Evolutionary conservation across 2,329 filamentous ascomycete genomes (phyloP).

Genomic region (Nemania abortiva): DNA sequence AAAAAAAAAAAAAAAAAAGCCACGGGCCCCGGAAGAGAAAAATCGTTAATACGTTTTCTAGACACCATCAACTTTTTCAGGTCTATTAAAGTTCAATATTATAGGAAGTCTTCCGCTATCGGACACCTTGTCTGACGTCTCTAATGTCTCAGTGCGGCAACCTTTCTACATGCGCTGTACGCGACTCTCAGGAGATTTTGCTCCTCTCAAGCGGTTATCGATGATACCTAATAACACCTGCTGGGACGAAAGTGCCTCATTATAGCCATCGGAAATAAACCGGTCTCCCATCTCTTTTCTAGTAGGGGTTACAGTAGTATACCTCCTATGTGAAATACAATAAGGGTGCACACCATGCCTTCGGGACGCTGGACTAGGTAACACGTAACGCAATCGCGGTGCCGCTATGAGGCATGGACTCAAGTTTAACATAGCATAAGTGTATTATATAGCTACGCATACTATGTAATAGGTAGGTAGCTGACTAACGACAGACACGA

Average conservation of each 20-base stretch:
- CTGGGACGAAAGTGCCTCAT: not conserved
- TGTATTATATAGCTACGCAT: not conserved
- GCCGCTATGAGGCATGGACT: slow-evolving; percentile 6
- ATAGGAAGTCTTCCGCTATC: slow-evolving; percentile 8
- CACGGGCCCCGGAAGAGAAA: no score
- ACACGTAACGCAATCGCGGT: not conserved
- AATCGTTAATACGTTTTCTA: not conserved
- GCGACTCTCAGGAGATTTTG: not conserved
- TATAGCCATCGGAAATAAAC: slow-evolving; percentile 17
- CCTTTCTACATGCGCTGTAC: not conserved
- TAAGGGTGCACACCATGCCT: not conserved
- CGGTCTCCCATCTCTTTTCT: not conserved
- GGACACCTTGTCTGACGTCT: slow-evolving; percentile 7
- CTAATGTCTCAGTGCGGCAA: not conserved
- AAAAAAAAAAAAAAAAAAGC: no score
- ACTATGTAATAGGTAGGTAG: not conserved
- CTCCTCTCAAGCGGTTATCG: not conserved
- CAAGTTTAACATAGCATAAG: not conserved
- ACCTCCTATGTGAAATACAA: slow-evolving; percentile 6
- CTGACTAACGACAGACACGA: not conserved
- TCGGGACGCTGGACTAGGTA: slow-evolving; percentile 7
- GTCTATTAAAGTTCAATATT: not conserved
- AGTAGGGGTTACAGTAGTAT: slow-evolving; percentile 1
- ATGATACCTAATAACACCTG: slow-evolving; percentile 4
- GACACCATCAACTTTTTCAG: not conserved